Percentiles rank a stretch among this genome's conserved stretches.
Conservation (phyloP, 805 yeast genomes). For the Kazachstania psychrophila region DNA sequence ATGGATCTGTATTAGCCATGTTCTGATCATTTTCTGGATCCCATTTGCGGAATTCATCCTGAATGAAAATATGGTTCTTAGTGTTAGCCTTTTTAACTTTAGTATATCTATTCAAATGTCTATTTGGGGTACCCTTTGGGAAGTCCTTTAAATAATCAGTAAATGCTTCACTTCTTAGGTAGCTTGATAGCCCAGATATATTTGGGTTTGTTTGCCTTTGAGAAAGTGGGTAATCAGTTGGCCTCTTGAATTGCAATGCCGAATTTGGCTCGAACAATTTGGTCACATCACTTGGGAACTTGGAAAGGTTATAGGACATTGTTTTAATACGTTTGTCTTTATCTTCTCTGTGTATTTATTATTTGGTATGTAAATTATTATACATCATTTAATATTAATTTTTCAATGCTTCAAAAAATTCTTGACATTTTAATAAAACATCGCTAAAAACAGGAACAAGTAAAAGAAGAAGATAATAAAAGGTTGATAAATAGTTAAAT, state of each 20-base stretch:
- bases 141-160: slow-evolving; percentile 22
- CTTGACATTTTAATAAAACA: too few species aligned
- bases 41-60: slow-evolving; percentile 36
- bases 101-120: slow-evolving; percentile 23
- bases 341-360: too few species aligned
- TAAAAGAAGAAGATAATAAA: too few species aligned
- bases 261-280: slow-evolving; percentile 42
- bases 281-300: slow-evolving; percentile 33
- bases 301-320: slow-evolving; percentile 26
- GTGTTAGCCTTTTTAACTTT: slow-evolving; percentile 11
- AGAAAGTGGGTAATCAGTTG: slow-evolving; percentile 42
- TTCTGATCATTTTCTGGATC: slow-evolving; percentile 50
- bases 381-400: too few species aligned
- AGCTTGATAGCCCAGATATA: slow-evolving; percentile 39
- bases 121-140: slow-evolving; percentile 19
- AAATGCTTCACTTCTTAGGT: slow-evolving; percentile 10
- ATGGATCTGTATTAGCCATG: slow-evolving; percentile 58
- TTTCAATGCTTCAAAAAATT: too few species aligned
- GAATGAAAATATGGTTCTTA: slow-evolving; percentile 26
- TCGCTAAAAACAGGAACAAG: too few species aligned
- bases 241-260: slow-evolving; percentile 42
- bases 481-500: too few species aligned
- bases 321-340: too few species aligned
- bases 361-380: too few species aligned
- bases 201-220: slow-evolving; percentile 36